A percentile compares a stretch with the other conserved stretches of the same genome.
Evolutionary conservation across 2,329 filamentous ascomycete genomes (phyloP).

Genomic region (Fusarium citri): DNA sequence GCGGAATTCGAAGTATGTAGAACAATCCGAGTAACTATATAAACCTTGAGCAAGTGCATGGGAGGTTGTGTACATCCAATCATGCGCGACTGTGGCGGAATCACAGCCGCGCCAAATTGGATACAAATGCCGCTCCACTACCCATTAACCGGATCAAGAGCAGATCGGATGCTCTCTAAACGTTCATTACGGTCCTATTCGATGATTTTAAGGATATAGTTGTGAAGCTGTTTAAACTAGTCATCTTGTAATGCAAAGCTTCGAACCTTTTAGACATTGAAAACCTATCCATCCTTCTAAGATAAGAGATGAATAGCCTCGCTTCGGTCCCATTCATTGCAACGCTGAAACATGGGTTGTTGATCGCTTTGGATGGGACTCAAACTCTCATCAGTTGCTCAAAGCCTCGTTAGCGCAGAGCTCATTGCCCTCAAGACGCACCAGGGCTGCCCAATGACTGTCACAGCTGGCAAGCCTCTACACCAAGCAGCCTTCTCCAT

Average conservation of each 20-base stretch:
- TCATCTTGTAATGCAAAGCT: conserved; percentile 49
- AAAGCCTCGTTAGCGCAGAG: conserved; percentile 85
- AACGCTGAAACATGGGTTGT: conserved; percentile 28
- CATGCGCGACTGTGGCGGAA: too few relatives aligned
- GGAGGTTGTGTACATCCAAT: too few relatives aligned
- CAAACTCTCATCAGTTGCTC: too few relatives aligned
- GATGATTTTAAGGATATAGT: conserved; percentile 51
- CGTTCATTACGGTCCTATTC: conserved; percentile 50
- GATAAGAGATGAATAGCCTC: conserved; percentile 51
- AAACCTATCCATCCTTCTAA: conserved; percentile 42
- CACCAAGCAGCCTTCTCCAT: conserved; percentile 84
- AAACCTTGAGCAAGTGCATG: too few relatives aligned
- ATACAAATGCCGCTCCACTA: too few relatives aligned
- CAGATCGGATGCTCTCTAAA: conserved; percentile 42
- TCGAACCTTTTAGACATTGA: conserved; percentile 11
- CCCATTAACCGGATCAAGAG: neutral
- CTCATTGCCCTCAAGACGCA: conserved; percentile 80
- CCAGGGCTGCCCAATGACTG: conserved; percentile 80
- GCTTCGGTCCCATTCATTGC: conserved; percentile 52
- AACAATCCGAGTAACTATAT: neutral
- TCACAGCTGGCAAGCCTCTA: conserved; percentile 86
- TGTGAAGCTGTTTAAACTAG: conserved; percentile 49
- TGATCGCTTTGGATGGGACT: too few relatives aligned
- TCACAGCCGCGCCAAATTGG: too few relatives aligned
- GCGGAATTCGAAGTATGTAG: neutral